Evolutionary conservation across 306 rosid genomes (phyloP).

Genomic region (Vigna mungo): DNA sequence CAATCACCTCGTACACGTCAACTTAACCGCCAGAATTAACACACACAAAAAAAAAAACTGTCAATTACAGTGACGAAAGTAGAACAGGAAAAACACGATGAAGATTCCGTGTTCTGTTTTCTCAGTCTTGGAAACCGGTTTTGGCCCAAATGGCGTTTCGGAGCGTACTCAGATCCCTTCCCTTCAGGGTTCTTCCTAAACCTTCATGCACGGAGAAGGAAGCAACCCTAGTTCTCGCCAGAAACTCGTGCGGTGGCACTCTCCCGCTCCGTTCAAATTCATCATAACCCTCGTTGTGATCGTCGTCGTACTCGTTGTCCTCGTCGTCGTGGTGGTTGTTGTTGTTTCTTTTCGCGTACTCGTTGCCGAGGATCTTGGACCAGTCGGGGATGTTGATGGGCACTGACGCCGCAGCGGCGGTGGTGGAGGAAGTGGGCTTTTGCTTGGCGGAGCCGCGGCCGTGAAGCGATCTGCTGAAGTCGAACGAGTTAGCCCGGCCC

Average conservation of each 20-base stretch:
- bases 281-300: constrained; percentile 43
- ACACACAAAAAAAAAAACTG: not conserved
- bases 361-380: constrained; percentile 80
- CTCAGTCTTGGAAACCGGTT: constrained; percentile 76
- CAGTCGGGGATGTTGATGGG: constrained; percentile 86
- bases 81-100: not conserved
- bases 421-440: constrained; percentile 36
- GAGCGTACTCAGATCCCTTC: constrained; percentile 83
- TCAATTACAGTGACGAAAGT: not conserved
- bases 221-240: constrained; percentile 80
- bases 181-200: constrained; percentile 78
- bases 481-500: constrained; percentile 57
- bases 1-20: not conserved
- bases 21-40: not conserved
- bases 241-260: constrained; percentile 82
- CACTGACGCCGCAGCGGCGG: constrained; percentile 50
- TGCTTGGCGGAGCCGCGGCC: constrained; percentile 38
- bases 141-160: constrained; percentile 86
- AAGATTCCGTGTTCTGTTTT: not conserved
- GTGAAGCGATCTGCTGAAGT: constrained; percentile 52
- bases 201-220: constrained; percentile 91
- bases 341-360: constrained; percentile 52
- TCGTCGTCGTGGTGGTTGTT: not conserved
- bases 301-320: not conserved
- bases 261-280: constrained; percentile 32